Percentiles rank a stretch among this genome's conserved stretches.
Evolutionary conservation across 2,329 filamentous ascomycete genomes (phyloP).

Genomic region (Neopestalotiopsis sp.): DNA sequence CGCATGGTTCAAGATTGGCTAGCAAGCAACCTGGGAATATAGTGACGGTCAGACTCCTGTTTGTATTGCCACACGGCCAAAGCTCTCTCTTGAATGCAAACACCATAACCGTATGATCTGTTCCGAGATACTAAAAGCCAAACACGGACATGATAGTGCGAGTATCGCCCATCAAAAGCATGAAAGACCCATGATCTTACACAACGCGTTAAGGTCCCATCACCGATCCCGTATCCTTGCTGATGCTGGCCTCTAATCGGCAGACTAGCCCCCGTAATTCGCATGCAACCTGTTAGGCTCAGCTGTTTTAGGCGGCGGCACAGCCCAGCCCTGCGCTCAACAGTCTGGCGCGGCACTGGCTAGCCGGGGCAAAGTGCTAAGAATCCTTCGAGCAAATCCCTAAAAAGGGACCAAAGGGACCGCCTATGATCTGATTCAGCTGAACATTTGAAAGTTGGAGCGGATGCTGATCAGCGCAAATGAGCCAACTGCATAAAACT

Average conservation of each 20-base stretch:
- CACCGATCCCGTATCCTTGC: background rate
- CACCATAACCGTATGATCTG: background rate
- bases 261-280: background rate
- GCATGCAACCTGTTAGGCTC: background rate
- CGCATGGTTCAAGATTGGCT: background rate
- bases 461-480: background rate
- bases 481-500: background rate
- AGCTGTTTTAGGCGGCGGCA: background rate
- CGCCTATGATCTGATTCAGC: conserved; percentile 7
- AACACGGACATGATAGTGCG: background rate
- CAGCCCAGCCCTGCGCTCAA: background rate
- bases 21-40: background rate
- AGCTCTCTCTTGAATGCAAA: background rate
- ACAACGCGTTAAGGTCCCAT: background rate
- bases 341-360: conserved; percentile 5
- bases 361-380: conserved; percentile 3
- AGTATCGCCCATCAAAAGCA: no score
- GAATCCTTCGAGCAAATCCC: background rate
- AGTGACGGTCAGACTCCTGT: background rate
- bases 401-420: background rate
- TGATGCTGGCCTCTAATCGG: background rate
- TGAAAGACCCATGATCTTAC: background rate
- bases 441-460: background rate
- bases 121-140: background rate
- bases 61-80: background rate